Percentiles rank a stretch among this genome's conserved stretches.
These are phyloP conservation scores for Larix sibirica DNA, from an alignment of 83 land plant species.

Conservation along the genomic window DNA sequence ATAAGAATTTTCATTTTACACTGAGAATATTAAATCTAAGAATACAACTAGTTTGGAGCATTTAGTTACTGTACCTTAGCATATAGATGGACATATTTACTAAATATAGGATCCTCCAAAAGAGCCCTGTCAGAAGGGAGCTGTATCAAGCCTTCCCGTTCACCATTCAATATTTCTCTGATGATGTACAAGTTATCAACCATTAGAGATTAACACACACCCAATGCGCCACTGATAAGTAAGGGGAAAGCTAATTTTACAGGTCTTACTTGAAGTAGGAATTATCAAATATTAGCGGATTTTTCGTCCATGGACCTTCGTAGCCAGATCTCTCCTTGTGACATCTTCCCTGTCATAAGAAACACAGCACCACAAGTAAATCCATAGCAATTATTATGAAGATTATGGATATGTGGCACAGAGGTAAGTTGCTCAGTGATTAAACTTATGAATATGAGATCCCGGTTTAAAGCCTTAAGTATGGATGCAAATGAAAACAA, in stretches of 20 bases:
- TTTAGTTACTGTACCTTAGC: constrained; percentile 37
- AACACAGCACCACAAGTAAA: too few relatives aligned
- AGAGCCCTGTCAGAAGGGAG: constrained; percentile 63
- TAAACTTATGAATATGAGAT: too few relatives aligned
- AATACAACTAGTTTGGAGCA: not conserved
- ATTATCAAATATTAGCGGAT: constrained; percentile 47
- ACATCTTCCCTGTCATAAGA: constrained; percentile 32
- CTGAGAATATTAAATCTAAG: too few relatives aligned
- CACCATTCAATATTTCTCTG: constrained; percentile 42
- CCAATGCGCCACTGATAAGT: too few relatives aligned
- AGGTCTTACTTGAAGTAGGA: constrained; percentile 41
- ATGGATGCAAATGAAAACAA: too few relatives aligned
- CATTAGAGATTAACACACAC: too few relatives aligned
- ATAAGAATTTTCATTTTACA: too few relatives aligned
- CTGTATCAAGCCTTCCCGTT: constrained; percentile 38
- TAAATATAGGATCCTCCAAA: constrained; percentile 37
- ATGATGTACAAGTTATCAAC: too few relatives aligned
- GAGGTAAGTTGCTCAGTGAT: too few relatives aligned
- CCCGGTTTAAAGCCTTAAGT: too few relatives aligned
- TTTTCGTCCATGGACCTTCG: constrained; percentile 55
- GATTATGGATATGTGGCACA: too few relatives aligned
- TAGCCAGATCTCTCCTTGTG: constrained; percentile 52
- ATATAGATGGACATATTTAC: constrained; percentile 40
- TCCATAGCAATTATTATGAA: too few relatives aligned
- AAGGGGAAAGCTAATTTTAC: not conserved